Base-by-base conservation (phyloP, 2,329 filamentous ascomycete genomes). In the Pseudogymnoascus sp. region DNA sequence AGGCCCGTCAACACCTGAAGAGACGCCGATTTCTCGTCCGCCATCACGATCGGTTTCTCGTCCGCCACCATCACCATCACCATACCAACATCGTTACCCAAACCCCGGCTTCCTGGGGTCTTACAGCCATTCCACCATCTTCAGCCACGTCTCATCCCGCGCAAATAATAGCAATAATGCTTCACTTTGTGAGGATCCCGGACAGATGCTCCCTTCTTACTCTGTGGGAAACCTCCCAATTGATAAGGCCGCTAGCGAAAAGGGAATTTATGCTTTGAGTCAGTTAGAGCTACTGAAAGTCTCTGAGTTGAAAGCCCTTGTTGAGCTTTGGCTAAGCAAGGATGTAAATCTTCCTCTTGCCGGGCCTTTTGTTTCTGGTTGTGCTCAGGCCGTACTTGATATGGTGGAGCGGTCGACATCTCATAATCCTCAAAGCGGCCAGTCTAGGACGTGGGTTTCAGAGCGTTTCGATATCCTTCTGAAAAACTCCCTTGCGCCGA, bases 281-380 rank as follows among this genome's bases (percentile, higher is more conserved):
- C 39, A 41, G 15, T 10, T 41, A 12, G 39, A 41, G 39, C 39
- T 21, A 21, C 39, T 41, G 39, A 41, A 41, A 41, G 8, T 17
- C 3, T 41, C 39, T 10, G 5, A 41, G 21, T 27, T 59, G 17
- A 59, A 33, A 33, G n/a, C 9, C 5, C 59, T 61, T 29, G 35
- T 61, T 33, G 44, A 48, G 15, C n/a, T 48, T 12, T 61, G 59
- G 41, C 13, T 48, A 13, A 41, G 15, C n/a, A 61, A 44, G 44
- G 59, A 9, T 31, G 27, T 35, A 35, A 61, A 61, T 51, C 59
- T 61, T 15, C 35, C 59, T 61, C 41, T 63, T 29, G 58, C 55
- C 15, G 61, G 39, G 27, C 58, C 33, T 35, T 63, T 60, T 39
- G 38, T 44, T 35, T 33, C 17, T 27, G 17, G 29, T 13, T 61